Evolutionary conservation across 73 alveolate genomes (phyloP), one percentile per base, ranked within the genome.

Genomic region (Paramecium pentaurelia): DNA sequence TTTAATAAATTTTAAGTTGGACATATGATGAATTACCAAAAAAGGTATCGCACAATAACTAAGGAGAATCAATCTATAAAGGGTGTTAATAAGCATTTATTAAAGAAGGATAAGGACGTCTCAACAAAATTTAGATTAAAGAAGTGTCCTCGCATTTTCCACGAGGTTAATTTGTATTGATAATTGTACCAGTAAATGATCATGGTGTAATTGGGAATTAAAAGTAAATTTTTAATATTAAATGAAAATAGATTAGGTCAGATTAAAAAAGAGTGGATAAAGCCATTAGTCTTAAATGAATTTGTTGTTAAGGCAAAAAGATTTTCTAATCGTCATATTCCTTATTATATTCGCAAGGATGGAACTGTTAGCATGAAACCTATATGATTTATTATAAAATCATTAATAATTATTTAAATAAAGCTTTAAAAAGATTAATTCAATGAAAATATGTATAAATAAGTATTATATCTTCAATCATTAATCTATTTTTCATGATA

Each of bases 71-170:
- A 49, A 80, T 80, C 0, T 80, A 80, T 64, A 80, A 80, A 80
- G 91, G 91, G 7, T 80, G 91, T 49, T 42, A 80, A 80, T 44
- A 80, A 49, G 38, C 91, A 20, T 25, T 45, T 20, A 45, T 80
- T 45, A 80, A 80, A 45, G 58, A 47, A 27, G 91, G 91, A 27
- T 5, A 18, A 25, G 91, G 91, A 22, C 5, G 28, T 0, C 47
- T 80, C 12, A 36, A 64, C 9, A 42, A 36, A 49, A 80, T 80
- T 80, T 14, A 80, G 58, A 49, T 80, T 3, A 80, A 64, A 27
- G 91, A 80, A 45, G 91, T 80, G 22, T 80, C 91, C 58, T 80
- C 91, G 0, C 91, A 80, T 49, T 80, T 80, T 47, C 91, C 91
- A 1, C 45, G 54, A 27, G 91, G 91, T 6, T 45, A 32, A 49